These are phyloP conservation scores for Lithospermum erythrorhizon DNA, from an alignment of 257 asterid species.

Conservation along the genomic window DNA sequence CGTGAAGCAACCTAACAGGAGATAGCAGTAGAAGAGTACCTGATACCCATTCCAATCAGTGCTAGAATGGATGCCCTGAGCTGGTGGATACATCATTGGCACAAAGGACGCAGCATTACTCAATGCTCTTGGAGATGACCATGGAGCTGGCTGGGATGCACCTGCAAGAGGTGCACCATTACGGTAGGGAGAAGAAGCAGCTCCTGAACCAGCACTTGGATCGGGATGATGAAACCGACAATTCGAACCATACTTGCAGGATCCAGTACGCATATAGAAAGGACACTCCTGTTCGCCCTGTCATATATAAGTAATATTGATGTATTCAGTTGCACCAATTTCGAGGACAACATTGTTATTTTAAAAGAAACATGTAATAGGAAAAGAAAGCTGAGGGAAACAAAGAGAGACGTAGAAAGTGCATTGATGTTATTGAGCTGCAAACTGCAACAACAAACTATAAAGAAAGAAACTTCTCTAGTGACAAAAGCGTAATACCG, in stretches of 20 bases:
- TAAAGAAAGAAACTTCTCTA: no score
- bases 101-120: constrained; percentile 36
- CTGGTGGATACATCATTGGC: constrained; percentile 41
- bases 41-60: constrained; percentile 68
- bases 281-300: constrained; percentile 86
- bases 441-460: neutral
- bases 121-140: constrained; percentile 57
- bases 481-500: constrained; percentile 12
- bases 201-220: constrained; percentile 50
- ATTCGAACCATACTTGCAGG: constrained; percentile 70
- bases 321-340: neutral
- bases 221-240: constrained; percentile 94
- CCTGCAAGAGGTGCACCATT: constrained; percentile 46
- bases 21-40: constrained; percentile 27
- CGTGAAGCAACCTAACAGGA: neutral
- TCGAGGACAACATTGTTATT: neutral
- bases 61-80: constrained; percentile 38
- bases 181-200: constrained; percentile 49
- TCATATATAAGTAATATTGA: constrained; percentile 7
- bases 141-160: constrained; percentile 43
- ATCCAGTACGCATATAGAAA: constrained; percentile 81
- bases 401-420: neutral
- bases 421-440: no score
- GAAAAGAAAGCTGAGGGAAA: neutral
- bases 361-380: neutral